phyloP scores from a whole-genome alignment of 2,329 filamentous ascomycete genomes.

The Apiospora kogelbergensis region DNA sequence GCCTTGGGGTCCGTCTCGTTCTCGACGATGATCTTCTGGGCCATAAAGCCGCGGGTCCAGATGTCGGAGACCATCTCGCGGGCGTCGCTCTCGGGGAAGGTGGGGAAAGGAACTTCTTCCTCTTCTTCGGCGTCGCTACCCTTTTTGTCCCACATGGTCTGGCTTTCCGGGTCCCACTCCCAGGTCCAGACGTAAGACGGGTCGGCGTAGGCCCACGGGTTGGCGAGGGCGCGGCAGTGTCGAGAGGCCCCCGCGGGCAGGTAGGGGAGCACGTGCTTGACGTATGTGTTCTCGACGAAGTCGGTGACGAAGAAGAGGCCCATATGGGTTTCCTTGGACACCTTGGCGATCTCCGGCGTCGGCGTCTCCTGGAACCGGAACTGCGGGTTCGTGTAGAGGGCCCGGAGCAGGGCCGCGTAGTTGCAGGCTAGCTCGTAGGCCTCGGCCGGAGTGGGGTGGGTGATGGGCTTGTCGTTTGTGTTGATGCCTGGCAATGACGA shows the following conservation, averaged over 20 bases:
- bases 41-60: conserved; percentile 22
- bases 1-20: conserved; percentile 27
- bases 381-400: conserved; percentile 25
- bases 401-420: conserved; percentile 26
- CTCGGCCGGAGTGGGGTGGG: conserved; percentile 23
- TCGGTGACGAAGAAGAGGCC: conserved; percentile 27
- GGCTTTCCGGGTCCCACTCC: conserved; percentile 25
- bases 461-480: not conserved
- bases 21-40: conserved; percentile 28
- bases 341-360: conserved; percentile 21
- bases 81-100: conserved; percentile 13
- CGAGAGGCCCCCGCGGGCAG: conserved; percentile 28
- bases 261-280: conserved; percentile 27
- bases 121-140: conserved; percentile 20
- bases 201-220: conserved; percentile 31
- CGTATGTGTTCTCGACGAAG: conserved; percentile 30
- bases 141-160: conserved; percentile 4
- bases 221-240: conserved; percentile 28
- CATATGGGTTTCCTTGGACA: conserved; percentile 17
- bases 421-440: conserved; percentile 23
- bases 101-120: conserved; percentile 24
- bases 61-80: conserved; percentile 20
- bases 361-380: conserved; percentile 26
- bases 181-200: conserved; percentile 27
- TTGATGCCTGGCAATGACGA: not conserved